A percentile compares a stretch with the other conserved stretches of the same genome.
phyloP scores from a whole-genome alignment of 1,139 yeast genomes.

The Scheffersomyces insectosa region DNA sequence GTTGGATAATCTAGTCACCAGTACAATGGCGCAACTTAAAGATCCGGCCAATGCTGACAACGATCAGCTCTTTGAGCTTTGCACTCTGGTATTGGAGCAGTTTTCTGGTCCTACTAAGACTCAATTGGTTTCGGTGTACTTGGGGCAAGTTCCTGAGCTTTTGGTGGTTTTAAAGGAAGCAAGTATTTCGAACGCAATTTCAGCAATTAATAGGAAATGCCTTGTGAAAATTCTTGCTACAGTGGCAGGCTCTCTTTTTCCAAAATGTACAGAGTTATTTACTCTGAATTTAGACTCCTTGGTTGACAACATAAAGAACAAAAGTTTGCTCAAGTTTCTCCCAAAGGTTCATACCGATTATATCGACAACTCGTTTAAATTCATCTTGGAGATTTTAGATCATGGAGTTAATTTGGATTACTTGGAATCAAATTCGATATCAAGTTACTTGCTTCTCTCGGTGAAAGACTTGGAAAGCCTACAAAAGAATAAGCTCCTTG shows the following conservation, averaged over 20 bases:
- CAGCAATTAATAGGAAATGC: neutral
- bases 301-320: neutral
- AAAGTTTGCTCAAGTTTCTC: neutral
- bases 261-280: neutral
- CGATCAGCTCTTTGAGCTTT: no score
- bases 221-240: neutral
- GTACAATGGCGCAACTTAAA: no score
- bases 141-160: neutral
- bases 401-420: constrained; percentile 18
- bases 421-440: constrained; percentile 10
- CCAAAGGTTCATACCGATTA: neutral
- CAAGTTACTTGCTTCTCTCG: constrained; percentile 6
- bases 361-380: constrained; percentile 4
- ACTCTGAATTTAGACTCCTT: neutral
- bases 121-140: neutral
- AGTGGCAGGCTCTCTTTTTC: neutral
- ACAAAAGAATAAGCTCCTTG: constrained; percentile 10
- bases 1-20: no score
- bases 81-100: no score
- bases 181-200: neutral
- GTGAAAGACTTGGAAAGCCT: constrained; percentile 6
- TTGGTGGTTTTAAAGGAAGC: neutral
- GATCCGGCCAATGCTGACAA: no score
- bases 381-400: constrained; percentile 28
- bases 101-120: no score